A percentile compares a stretch with the other conserved stretches of the same genome.
These are phyloP conservation scores for Vitis hybrid DNA, from an alignment of 177 flowering plant species.

Conservation along the genomic window DNA sequence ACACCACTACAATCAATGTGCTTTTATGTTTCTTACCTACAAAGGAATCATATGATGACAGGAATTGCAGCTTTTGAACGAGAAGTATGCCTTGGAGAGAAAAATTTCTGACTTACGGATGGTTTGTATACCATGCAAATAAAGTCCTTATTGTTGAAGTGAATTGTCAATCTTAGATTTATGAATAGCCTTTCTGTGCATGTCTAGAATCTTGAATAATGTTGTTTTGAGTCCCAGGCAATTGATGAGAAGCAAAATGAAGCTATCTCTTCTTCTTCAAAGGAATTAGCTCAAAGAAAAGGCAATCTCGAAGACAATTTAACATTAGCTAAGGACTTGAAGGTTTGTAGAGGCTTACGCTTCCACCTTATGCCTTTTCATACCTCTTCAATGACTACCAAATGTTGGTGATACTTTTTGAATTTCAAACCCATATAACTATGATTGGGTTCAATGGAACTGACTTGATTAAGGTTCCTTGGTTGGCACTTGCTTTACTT, in stretches of 20 bases:
- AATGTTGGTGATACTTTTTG: not conserved
- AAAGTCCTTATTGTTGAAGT: not conserved
- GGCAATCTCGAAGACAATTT: conserved; percentile 74
- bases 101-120: conserved; percentile 72
- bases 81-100: conserved; percentile 76
- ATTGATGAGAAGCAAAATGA: conserved; percentile 84
- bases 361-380: not conserved
- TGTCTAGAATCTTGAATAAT: conserved; percentile 13
- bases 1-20: not conserved
- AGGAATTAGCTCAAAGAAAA: conserved; percentile 72
- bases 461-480: too few relatives aligned
- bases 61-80: conserved; percentile 77
- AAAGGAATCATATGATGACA: conserved; percentile 24
- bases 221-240: conserved; percentile 43
- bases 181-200: not conserved
- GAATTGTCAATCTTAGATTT: not conserved
- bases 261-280: conserved; percentile 53
- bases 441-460: too few relatives aligned
- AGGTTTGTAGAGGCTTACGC: conserved; percentile 44
- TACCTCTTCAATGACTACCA: not conserved
- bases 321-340: conserved; percentile 63
- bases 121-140: conserved; percentile 46
- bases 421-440: not conserved
- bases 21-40: conserved; percentile 3
- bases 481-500: too few relatives aligned